These are phyloP conservation scores for Ceratobasidium sp. DNA, from an alignment of 1,284 basidiomycete genomes.

Conservation along the genomic window DNA sequence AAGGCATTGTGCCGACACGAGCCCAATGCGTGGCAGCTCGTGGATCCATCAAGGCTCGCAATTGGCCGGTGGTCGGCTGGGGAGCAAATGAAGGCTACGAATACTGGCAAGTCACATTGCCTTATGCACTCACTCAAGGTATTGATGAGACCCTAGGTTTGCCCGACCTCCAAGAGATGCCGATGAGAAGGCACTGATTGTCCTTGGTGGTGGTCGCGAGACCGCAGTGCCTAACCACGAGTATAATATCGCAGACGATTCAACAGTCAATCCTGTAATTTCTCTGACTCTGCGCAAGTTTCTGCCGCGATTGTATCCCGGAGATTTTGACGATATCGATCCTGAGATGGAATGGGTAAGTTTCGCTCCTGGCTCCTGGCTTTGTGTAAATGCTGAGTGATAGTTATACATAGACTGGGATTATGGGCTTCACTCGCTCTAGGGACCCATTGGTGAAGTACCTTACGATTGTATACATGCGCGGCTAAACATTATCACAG, in stretches of 20 bases:
- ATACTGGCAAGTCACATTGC: conserved; percentile 63
- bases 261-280: conserved; percentile 57
- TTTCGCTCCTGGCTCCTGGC: background rate
- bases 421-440: conserved; percentile 76
- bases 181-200: conserved; percentile 61
- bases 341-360: conserved; percentile 79
- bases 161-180: conserved; percentile 38
- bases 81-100: conserved; percentile 60
- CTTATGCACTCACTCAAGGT: background rate
- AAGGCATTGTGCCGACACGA: conserved; percentile 71
- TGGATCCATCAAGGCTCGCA: conserved; percentile 52
- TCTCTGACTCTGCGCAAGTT: conserved; percentile 61
- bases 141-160: too few relatives aligned
- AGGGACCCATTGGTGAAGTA: conserved; percentile 72
- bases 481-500: conserved; percentile 50
- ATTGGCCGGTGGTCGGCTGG: conserved; percentile 49
- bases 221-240: conserved; percentile 56
- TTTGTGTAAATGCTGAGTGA: conserved; percentile 41
- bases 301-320: conserved; percentile 65
- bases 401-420: conserved; percentile 64
- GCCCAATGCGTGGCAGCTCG: conserved; percentile 73
- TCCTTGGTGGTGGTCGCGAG: conserved; percentile 75
- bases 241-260: conserved; percentile 66
- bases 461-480: background rate
- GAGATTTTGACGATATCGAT: conserved; percentile 56